These are phyloP conservation scores for Hemerocallis citrina DNA, from an alignment of 106 monocot species.

Conservation along the genomic window DNA sequence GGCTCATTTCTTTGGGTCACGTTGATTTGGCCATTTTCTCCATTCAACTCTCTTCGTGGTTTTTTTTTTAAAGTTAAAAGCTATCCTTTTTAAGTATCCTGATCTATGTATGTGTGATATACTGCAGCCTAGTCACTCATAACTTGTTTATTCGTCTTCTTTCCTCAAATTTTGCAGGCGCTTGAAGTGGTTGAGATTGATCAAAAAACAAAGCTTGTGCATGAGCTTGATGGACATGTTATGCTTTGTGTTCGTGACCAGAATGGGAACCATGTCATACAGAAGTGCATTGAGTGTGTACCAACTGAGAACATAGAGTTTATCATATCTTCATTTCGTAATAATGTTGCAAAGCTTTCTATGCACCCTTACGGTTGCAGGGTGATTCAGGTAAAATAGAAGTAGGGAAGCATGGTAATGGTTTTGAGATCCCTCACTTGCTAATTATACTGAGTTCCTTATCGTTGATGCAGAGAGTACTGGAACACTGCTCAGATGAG, in stretches of 20 bases:
- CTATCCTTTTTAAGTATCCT: too few relatives aligned
- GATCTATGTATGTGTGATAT: too few relatives aligned
- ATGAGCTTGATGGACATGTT: constrained; percentile 86
- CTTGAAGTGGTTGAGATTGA: constrained; percentile 91
- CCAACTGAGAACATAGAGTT: constrained; percentile 76
- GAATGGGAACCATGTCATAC: constrained; percentile 98
- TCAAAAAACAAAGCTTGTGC: constrained; percentile 75
- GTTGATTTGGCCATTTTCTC: too few relatives aligned
- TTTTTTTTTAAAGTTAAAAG: too few relatives aligned
- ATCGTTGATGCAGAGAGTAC: constrained; percentile 56
- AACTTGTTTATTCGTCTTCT: too few relatives aligned
- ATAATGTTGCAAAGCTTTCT: constrained; percentile 75
- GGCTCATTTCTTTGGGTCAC: too few relatives aligned
- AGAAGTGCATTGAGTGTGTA: constrained; percentile 97
- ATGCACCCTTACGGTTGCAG: constrained; percentile 95
- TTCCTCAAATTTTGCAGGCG: constrained; percentile 35
- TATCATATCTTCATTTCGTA: constrained; percentile 75
- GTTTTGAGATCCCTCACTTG: not conserved
- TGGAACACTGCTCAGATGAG: constrained; percentile 83
- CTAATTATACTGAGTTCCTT: not conserved
- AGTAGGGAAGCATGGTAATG: not conserved
- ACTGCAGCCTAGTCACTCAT: too few relatives aligned
- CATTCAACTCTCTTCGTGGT: too few relatives aligned
- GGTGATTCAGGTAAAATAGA: constrained; percentile 83
- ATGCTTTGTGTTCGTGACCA: constrained; percentile 93